Evolutionary conservation across 2,329 filamentous ascomycete species (phyloP).

Genomic region (Helminthosporium solani): DNA sequence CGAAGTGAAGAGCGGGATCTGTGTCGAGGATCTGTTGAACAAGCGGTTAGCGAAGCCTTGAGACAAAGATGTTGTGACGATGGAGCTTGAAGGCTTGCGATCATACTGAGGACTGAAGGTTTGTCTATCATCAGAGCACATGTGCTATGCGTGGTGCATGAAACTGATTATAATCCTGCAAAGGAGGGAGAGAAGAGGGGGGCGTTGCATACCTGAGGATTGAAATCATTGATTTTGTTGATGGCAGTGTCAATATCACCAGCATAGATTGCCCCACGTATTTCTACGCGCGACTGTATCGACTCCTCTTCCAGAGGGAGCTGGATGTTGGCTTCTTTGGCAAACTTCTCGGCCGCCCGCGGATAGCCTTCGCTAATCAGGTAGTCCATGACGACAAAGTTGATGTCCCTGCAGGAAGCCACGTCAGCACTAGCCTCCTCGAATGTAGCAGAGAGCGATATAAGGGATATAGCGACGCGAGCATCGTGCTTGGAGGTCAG

Average conservation of each 20-base stretch:
- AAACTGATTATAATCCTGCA: slow-evolving; percentile 94
- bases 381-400: slow-evolving; percentile 93
- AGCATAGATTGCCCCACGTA: slow-evolving; percentile 79
- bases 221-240: slow-evolving; percentile 81
- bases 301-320: slow-evolving; percentile 70
- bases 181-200: slow-evolving; percentile 33
- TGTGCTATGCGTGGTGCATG: slow-evolving; percentile 99
- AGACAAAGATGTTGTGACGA: slow-evolving; percentile 7
- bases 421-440: slow-evolving; percentile 26
- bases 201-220: slow-evolving; percentile 73
- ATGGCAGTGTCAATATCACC: slow-evolving; percentile 87
- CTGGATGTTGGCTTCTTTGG: slow-evolving; percentile 84
- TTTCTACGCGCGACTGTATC: slow-evolving; percentile 76
- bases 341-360: slow-evolving; percentile 88
- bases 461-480: slow-evolving; percentile 10
- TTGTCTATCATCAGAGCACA: slow-evolving; percentile 87
- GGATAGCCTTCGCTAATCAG: slow-evolving; percentile 94
- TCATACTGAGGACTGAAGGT: slow-evolving; percentile 87
- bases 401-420: slow-evolving; percentile 73
- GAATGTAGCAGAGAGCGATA: neutral
- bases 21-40: slow-evolving; percentile 75
- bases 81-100: slow-evolving; percentile 19
- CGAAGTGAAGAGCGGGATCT: slow-evolving; percentile 82
- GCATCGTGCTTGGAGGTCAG: slow-evolving; percentile 52
- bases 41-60: slow-evolving; percentile 24